Evolutionary conservation across 768 basidiomycete species (phyloP), one percentile per base, ranked within the genome.

Genomic region (Mycena maculata): DNA sequence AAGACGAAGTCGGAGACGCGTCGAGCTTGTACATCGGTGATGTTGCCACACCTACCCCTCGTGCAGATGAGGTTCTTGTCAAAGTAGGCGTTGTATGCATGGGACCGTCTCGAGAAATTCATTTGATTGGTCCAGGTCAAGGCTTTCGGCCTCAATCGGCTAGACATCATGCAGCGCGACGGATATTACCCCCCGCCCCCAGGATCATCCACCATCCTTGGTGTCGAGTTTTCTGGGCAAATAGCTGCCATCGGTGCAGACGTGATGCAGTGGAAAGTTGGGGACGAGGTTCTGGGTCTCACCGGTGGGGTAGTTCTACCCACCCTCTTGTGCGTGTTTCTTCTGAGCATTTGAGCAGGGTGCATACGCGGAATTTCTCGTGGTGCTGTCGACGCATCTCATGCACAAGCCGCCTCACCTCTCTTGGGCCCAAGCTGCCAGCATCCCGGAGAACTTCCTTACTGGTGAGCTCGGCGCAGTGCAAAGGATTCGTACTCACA

Each of bases 311-410:
- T 91, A 73, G 72, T 85, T 72, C 49, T 52, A 44, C 18, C 20
- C 3, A 28, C 25, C 12, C 11, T 28, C 28, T n/a, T 3, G 36
- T 39, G 8, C 3, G 12, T 27, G 13, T 28, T 28, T 13, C 33
- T 25, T 50, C 55, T 36, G 48, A 65, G 9, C 23, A 25, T 28
- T 11, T 39, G 18, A 30, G 31, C 67, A 95, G 94, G 95, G 95
- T 30, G 94, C 94, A 48, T 96, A 95, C 73, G 94, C 95, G 47
- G 92, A 96, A 76, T 96, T 89, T 75, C 87, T 98, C 66, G 85
- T 81, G 22, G 86, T 88, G 28, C 80, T 86, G 6, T 82, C 88
- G 61, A 86, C 85, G 2, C 87, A 93, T 78, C 74, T 96, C 63
- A 79, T 94, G 63, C 82, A 74, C 65, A 98, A 98, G 77, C 94